phyloP scores from a whole-genome alignment of 2,329 filamentous ascomycete genomes.

The Huntiella abstrusa region DNA sequence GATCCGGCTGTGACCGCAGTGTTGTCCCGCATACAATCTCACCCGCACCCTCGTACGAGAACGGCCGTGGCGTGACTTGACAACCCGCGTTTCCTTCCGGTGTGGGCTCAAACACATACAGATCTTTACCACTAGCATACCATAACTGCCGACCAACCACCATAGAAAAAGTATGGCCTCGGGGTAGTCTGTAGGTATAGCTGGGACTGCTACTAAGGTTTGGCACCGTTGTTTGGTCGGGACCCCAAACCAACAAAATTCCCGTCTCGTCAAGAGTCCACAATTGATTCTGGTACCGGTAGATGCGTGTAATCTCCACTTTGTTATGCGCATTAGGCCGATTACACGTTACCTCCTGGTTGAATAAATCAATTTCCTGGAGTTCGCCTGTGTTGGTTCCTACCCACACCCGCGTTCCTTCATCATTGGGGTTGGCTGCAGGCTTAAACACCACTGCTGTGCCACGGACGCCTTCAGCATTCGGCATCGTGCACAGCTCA shows the following conservation, averaged over 20 bases:
- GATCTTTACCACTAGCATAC: slow-evolving; percentile 73
- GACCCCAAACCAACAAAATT: slow-evolving; percentile 69
- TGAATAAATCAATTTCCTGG: slow-evolving; percentile 67
- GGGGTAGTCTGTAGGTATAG: slow-evolving; percentile 59
- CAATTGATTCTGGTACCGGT: slow-evolving; percentile 70
- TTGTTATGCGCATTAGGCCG: slow-evolving; percentile 58
- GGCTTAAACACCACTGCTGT: slow-evolving; percentile 76
- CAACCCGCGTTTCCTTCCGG: slow-evolving; percentile 49
- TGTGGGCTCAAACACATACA: slow-evolving; percentile 65
- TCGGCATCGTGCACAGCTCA: slow-evolving; percentile 58
- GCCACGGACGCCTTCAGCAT: slow-evolving; percentile 70
- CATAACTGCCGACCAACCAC: slow-evolving; percentile 72
- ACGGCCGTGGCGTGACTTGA: slow-evolving; percentile 52
- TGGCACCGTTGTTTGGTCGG: slow-evolving; percentile 52
- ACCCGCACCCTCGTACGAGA: slow-evolving; percentile 54
- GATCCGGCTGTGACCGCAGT: slow-evolving; percentile 53
- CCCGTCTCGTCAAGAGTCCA: slow-evolving; percentile 91
- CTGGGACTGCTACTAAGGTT: slow-evolving; percentile 52
- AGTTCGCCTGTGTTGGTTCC: slow-evolving; percentile 79
- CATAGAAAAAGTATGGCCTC: slow-evolving; percentile 73
- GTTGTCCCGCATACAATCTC: slow-evolving; percentile 74
- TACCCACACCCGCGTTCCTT: slow-evolving; percentile 71
- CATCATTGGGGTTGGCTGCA: slow-evolving; percentile 53
- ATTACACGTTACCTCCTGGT: slow-evolving; percentile 48
- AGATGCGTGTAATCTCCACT: slow-evolving; percentile 65